phyloP scores from a whole-genome alignment of 495 filamentous ascomycete species.

The Penicillium manginii region DNA sequence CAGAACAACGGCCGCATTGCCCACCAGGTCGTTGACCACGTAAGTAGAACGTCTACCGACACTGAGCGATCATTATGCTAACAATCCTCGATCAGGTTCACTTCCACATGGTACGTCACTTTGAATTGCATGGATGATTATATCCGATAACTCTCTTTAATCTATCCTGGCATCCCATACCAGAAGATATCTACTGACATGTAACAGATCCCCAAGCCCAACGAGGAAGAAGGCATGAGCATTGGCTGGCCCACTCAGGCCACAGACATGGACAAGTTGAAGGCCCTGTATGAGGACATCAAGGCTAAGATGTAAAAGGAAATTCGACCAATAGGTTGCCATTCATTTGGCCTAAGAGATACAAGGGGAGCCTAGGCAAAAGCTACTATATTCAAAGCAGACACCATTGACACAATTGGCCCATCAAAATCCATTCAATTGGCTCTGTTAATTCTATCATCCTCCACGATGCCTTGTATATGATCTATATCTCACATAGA shows the following conservation, averaged over 20 bases:
- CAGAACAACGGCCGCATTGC: constrained; percentile 95
- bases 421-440: not conserved
- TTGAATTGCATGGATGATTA: not conserved
- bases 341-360: not conserved
- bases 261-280: constrained; percentile 81
- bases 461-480: not conserved
- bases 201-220: constrained; percentile 90
- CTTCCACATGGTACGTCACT: constrained; percentile 79
- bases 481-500: constrained; percentile 3
- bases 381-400: not conserved
- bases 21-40: constrained; percentile 95
- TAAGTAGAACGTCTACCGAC: constrained; percentile 45
- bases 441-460: not conserved
- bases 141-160: not conserved
- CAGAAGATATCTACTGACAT: constrained; percentile 15
- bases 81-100: constrained; percentile 62
- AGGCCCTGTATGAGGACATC: constrained; percentile 77
- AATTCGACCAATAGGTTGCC: not conserved
- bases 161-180: not conserved
- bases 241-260: constrained; percentile 79
- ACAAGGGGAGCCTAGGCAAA: not conserved
- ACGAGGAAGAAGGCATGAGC: constrained; percentile 75
- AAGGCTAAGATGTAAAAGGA: constrained; percentile 80
- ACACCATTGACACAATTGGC: not conserved
- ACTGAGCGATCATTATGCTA: constrained; percentile 4